These are phyloP conservation scores for Penicillium janthinellum DNA, from an alignment of 2,329 filamentous ascomycete genomes.

Conservation along the genomic window DNA sequence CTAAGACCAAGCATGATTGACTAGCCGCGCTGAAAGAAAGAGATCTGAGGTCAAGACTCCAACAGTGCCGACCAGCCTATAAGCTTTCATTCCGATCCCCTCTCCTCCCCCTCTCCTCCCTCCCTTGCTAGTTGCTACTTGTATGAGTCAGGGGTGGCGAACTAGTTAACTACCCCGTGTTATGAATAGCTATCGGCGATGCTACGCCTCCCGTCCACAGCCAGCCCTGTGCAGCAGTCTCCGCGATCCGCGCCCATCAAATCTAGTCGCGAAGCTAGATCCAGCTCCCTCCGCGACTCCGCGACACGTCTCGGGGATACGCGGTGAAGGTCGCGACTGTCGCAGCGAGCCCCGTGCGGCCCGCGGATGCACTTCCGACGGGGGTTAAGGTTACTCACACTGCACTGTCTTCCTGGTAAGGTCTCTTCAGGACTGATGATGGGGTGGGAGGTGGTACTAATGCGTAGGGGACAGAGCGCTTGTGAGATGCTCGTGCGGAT, in stretches of 20 bases:
- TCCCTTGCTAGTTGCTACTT: neutral
- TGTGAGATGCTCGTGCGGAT: constrained; percentile 2
- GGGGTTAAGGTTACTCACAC: constrained; percentile 10
- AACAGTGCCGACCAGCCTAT: neutral
- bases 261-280: neutral
- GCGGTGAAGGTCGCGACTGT: constrained; percentile 9
- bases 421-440: constrained; percentile 14
- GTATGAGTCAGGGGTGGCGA: constrained; percentile 3
- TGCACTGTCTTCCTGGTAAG: constrained; percentile 1
- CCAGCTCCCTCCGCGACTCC: neutral
- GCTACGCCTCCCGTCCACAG: neutral
- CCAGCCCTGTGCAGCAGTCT: neutral
- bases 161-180: neutral
- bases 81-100: neutral
- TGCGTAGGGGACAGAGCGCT: constrained; percentile 7
- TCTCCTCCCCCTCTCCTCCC: neutral
- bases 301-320: constrained; percentile 9
- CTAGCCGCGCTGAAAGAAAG: neutral
- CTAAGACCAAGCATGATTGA: neutral
- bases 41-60: constrained; percentile 2
- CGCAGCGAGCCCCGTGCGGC: neutral
- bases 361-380: constrained; percentile 9
- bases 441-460: neutral
- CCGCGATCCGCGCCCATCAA: neutral
- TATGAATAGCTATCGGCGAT: neutral